Conservation (phyloP, 2,329 filamentous ascomycete species). For the Gnomoniopsis smithogilvyi region DNA sequence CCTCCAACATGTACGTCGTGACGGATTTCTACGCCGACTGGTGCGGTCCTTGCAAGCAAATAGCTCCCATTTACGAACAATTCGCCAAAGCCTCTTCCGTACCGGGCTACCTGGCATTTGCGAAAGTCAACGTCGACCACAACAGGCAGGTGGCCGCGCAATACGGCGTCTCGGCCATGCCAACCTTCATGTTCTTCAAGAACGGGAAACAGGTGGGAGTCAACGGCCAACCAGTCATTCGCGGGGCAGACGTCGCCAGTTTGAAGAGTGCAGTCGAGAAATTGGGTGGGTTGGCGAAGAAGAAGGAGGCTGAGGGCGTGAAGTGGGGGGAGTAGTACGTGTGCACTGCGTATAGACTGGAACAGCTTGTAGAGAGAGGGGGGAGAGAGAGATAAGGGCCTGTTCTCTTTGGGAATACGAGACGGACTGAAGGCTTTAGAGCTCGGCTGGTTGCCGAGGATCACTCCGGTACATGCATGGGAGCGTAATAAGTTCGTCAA, state of each 20-base stretch:
- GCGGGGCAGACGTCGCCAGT: constrained; percentile 31
- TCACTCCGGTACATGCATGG: too few species aligned
- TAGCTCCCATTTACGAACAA: constrained; percentile 51
- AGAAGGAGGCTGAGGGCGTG: constrained; percentile 24
- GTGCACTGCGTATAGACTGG: not conserved
- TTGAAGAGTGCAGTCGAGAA: constrained; percentile 33
- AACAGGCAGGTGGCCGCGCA: constrained; percentile 46
- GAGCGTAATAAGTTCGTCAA: too few species aligned
- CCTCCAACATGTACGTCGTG: constrained; percentile 46
- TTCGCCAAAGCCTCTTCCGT: constrained; percentile 39
- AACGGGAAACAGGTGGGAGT: constrained; percentile 44
- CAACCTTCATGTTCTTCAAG: constrained; percentile 59
- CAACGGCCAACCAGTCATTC: constrained; percentile 34
- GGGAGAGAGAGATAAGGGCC: too few species aligned
- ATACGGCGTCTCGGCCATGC: constrained; percentile 53
- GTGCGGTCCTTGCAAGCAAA: constrained; percentile 60
- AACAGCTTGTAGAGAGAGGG: not conserved
- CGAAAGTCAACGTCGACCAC: constrained; percentile 58
- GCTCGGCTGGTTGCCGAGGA: too few species aligned
- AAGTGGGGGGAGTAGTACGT: constrained; percentile 7
- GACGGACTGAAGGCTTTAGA: too few species aligned
- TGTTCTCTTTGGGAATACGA: too few species aligned
- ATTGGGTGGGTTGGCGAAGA: constrained; percentile 33
- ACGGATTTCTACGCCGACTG: constrained; percentile 58
- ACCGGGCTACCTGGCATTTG: constrained; percentile 47